Evolutionary conservation across 768 basidiomycete species (phyloP), one percentile per base, ranked within the genome.

Genomic region (Lactarius trivialis): DNA sequence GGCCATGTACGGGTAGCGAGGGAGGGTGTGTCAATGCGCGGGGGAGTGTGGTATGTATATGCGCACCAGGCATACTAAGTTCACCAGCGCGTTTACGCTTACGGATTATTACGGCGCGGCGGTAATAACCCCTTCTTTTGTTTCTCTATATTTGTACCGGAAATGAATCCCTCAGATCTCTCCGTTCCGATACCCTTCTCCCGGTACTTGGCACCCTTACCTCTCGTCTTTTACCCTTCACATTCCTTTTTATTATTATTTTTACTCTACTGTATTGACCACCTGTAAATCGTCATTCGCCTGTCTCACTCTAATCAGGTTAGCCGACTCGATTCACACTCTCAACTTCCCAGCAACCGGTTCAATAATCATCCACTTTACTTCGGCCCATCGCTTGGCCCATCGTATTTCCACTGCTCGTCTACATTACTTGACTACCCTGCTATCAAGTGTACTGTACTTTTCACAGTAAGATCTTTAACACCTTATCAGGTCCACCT

Each of bases 21-120:
- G 43, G 30, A 39, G 50, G 33, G 48, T 7, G 14, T 36, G 41
- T 12, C 21, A 49, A 63, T 62, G 26, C 48, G 48, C 36, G 26
- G 39, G 49, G 12, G 26, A 6, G 14, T 6, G 34, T 28, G 24
- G 63, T 59, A 64, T 60, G 58, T 64, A 64, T 64, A 60, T 60
- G 57, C 52, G 21, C 43, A 48, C 30, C 12, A 14, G n/a, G 11
- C 53, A 54, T 21, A 51, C 50, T 32, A 28, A 17, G 50, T 19
- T 28, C 28, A 28, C 50, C 12, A 3, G 50, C 14, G 50, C 8
- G 15, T 21, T 12, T 14, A n/a, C 21, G 2, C 45, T 51, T 53
- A 45, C 60, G 7, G 39, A 56, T 52, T 34, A 32, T 48, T 57
- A 48, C 41, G 41, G 55, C 49, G 30, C 61, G 61, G 51, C 56